Conservation (phyloP, 2,329 filamentous ascomycete genomes). For the Aureobasidium musti region DNA sequence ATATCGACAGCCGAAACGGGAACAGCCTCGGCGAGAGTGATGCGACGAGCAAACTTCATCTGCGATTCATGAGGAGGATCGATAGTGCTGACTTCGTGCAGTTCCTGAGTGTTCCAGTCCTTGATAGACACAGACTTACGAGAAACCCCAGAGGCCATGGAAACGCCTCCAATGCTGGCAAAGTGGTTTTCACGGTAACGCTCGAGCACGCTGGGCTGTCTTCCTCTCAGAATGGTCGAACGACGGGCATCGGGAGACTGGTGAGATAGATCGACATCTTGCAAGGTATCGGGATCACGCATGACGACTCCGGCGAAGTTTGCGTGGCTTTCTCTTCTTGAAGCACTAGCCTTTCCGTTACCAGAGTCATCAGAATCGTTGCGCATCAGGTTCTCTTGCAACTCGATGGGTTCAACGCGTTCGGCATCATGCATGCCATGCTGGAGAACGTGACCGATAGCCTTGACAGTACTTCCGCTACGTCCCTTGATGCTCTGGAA, state of each 20-base stretch:
- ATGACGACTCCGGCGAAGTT: conserved; percentile 7
- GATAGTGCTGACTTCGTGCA: conserved; percentile 12
- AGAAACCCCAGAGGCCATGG: background rate
- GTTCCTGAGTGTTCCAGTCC: conserved; percentile 22
- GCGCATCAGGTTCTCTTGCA: background rate
- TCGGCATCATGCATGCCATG: background rate
- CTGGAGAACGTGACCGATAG: background rate
- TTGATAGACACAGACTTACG: background rate
- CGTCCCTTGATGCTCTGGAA: conserved; percentile 22
- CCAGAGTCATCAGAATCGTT: background rate
- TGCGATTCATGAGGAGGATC: conserved; percentile 25
- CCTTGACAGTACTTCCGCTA: conserved; percentile 12
- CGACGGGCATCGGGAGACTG: conserved; percentile 4
- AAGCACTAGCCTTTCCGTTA: background rate
- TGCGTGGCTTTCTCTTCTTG: conserved; percentile 8
- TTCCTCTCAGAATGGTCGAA: background rate
- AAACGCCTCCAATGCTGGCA: conserved; percentile 8
- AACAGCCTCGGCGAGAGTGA: conserved; percentile 26
- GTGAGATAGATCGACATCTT: conserved; percentile 11
- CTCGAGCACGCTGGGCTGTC: conserved; percentile 23
- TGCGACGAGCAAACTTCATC: conserved; percentile 7
- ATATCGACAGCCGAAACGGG: conserved; percentile 22
- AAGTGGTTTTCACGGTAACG: conserved; percentile 18
- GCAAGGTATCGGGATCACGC: conserved; percentile 15
- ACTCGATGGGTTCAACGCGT: background rate